phyloP scores from a whole-genome alignment of 2,329 filamentous ascomycete genomes.

The Clonostachys solani region DNA sequence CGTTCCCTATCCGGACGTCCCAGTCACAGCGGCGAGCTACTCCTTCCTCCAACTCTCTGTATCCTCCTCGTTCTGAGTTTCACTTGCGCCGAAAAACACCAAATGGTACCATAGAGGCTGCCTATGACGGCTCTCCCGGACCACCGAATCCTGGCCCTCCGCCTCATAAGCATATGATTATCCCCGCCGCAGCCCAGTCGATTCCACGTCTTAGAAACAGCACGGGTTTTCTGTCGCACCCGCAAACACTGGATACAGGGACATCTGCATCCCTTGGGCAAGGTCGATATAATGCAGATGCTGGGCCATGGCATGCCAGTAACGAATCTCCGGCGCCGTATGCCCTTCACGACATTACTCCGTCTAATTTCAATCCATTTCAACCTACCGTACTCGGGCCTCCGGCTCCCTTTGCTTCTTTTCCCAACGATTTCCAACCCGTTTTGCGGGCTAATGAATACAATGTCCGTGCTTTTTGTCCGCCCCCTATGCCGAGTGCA shows the following conservation, averaged over 20 bases:
- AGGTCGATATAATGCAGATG: neutral
- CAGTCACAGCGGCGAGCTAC: constrained; percentile 14
- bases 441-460: constrained; percentile 27
- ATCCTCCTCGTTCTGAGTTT: constrained; percentile 53
- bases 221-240: too few species aligned
- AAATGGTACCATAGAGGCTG: constrained; percentile 85
- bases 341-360: neutral
- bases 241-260: neutral
- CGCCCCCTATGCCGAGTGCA: constrained; percentile 22
- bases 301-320: constrained; percentile 2
- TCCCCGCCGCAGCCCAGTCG: neutral
- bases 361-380: neutral
- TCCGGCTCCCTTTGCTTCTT: constrained; percentile 2
- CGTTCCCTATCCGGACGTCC: constrained; percentile 24
- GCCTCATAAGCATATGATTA: constrained; percentile 72
- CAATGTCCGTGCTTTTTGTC: constrained; percentile 30
- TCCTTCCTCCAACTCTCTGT: constrained; percentile 7
- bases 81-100: constrained; percentile 89
- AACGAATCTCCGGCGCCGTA: constrained; percentile 5
- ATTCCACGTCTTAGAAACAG: too few species aligned
- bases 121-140: constrained; percentile 80
- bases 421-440: constrained; percentile 18
- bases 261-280: neutral
- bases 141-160: constrained; percentile 71
- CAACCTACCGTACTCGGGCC: constrained; percentile 5